Conservation (phyloP, 768 basidiomycete species). For the Pisolithus microcarpus region DNA sequence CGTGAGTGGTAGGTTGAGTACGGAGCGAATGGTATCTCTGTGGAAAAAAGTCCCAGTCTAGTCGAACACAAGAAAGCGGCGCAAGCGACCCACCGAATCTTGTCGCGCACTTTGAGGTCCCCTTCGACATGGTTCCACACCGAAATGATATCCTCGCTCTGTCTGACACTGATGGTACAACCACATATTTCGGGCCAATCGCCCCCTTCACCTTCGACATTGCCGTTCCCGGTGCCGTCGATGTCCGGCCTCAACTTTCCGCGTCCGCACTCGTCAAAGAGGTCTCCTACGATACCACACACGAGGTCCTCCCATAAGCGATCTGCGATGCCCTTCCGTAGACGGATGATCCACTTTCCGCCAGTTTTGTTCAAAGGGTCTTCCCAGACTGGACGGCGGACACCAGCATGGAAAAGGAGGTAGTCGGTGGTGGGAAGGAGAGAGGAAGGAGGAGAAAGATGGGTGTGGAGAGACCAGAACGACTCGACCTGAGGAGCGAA, state of each 20-base stretch:
- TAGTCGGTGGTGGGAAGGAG: slow-evolving; percentile 90
- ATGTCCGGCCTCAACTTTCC: slow-evolving; percentile 22
- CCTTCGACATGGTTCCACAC: slow-evolving; percentile 86
- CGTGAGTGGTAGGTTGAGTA: slow-evolving; percentile 66
- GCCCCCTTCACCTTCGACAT: slow-evolving; percentile 29
- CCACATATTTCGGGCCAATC: slow-evolving; percentile 86
- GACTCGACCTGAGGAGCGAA: slow-evolving; percentile 68
- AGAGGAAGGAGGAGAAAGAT: slow-evolving; percentile 77
- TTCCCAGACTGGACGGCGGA: slow-evolving; percentile 93
- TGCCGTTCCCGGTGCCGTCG: slow-evolving; percentile 27
- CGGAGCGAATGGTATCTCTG: slow-evolving; percentile 74
- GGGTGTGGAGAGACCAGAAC: slow-evolving; percentile 92
- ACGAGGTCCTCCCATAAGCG: slow-evolving; percentile 88
- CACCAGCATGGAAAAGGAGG: slow-evolving; percentile 79
- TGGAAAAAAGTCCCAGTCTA: slow-evolving; percentile 2
- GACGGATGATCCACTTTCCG: slow-evolving; percentile 92
- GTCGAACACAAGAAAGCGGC: slow-evolving; percentile 11
- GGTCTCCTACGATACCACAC: slow-evolving; percentile 82
- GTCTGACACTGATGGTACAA: slow-evolving; percentile 88
- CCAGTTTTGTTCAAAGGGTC: slow-evolving; percentile 82
- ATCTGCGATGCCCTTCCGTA: slow-evolving; percentile 86
- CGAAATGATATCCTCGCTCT: slow-evolving; percentile 89
- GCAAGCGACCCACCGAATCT: slow-evolving; percentile 63
- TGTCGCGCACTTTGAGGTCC: slow-evolving; percentile 68
- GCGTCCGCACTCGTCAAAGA: slow-evolving; percentile 63